Conservation (phyloP, 2,329 filamentous ascomycete genomes). For the Fusarium pseudoanthophilum region DNA sequence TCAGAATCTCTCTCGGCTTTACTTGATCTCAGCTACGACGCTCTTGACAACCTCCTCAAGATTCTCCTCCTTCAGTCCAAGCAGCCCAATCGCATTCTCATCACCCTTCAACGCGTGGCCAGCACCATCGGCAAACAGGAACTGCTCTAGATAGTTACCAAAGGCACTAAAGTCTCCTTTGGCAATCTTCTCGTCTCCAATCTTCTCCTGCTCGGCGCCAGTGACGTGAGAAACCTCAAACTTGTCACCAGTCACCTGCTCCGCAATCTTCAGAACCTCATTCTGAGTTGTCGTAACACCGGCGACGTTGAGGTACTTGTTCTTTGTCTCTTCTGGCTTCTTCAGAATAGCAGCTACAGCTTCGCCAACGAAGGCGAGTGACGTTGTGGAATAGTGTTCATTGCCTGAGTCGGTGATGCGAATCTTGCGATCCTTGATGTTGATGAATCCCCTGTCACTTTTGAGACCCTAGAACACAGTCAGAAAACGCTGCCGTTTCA, state of each 20-base stretch:
- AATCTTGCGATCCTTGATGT: constrained; percentile 5
- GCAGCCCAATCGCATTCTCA: not conserved
- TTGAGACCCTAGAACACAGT: not conserved
- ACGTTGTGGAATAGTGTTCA: constrained; percentile 6
- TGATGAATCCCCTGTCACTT: not conserved
- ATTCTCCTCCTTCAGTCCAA: not conserved
- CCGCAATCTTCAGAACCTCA: not conserved
- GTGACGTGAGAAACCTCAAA: not conserved
- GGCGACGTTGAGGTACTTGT: constrained; percentile 8
- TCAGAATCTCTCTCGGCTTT: not conserved
- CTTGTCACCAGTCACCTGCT: not conserved
- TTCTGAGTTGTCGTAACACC: constrained; percentile 13
- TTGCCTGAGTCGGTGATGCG: constrained; percentile 13
- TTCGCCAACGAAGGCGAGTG: not conserved
- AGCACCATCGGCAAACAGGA: constrained; percentile 1
- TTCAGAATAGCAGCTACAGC: constrained; percentile 1
- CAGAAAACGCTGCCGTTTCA: not conserved
- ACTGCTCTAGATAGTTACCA: constrained; percentile 11
- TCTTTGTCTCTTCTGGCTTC: not conserved
- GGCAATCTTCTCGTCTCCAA: constrained; percentile 10
- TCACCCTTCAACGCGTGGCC: not conserved
- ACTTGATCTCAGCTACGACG: not conserved
- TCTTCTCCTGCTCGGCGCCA: not conserved
- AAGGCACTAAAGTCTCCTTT: constrained; percentile 14
- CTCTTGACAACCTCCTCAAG: not conserved